Percentiles rank a stretch among this genome's conserved stretches.
phyloP scores from a whole-genome alignment of 129 eudicot species.

The Ambrosia trifida region DNA sequence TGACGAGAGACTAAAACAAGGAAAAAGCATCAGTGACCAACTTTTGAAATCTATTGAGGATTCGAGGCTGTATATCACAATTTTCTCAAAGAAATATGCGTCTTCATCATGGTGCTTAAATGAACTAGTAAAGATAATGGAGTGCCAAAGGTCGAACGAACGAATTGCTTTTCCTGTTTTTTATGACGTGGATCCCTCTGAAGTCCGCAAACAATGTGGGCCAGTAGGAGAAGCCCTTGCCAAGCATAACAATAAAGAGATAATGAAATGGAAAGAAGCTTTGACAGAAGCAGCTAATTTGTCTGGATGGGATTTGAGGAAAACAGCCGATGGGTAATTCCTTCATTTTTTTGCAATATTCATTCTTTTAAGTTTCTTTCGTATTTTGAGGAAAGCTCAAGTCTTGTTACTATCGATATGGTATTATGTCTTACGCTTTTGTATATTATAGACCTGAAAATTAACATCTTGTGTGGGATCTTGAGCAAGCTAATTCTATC shows the following conservation, averaged over 20 bases:
- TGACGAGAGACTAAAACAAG: conserved; percentile 25
- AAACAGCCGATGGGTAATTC: conserved; percentile 23
- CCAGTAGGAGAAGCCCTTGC: conserved; percentile 4
- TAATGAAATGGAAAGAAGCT: conserved; percentile 23
- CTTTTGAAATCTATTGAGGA: conserved; percentile 24
- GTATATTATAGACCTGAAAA: background rate
- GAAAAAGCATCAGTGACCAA: conserved; percentile 20
- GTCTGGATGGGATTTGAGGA: conserved; percentile 24
- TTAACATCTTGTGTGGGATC: too few species aligned
- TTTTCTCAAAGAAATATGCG: conserved; percentile 20
- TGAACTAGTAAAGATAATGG: conserved; percentile 14
- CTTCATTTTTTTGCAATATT: background rate
- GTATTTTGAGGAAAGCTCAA: background rate
- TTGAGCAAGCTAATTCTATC: conserved; percentile 1
- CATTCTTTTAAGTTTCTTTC: background rate
- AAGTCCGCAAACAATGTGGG: conserved; percentile 20
- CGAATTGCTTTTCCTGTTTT: conserved; percentile 2
- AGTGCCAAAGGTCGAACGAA: conserved; percentile 10
- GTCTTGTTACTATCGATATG: background rate
- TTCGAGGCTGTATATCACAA: conserved; percentile 23
- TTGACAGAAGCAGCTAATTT: conserved; percentile 26
- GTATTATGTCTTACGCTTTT: background rate
- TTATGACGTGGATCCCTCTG: conserved; percentile 23
- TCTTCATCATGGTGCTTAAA: conserved; percentile 20
- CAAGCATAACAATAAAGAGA: background rate